Evolutionary conservation across 768 basidiomycete species (phyloP), one percentile per base, ranked within the genome.

Genomic region (Tylopilus plumbeoviolaceoides): DNA sequence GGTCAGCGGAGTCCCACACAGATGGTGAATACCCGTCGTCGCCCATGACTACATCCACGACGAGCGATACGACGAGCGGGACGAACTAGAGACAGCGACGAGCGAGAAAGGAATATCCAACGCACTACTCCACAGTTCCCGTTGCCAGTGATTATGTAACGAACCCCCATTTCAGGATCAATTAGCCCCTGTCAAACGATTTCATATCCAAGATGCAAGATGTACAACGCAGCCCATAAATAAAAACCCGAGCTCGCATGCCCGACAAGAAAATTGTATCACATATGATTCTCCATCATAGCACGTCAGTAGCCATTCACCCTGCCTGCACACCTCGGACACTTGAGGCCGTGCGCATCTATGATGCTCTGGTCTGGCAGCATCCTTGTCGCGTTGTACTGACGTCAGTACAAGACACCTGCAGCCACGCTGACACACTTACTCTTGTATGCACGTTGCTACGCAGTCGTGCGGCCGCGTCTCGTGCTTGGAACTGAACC

Each of bases 1-100:
- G 74, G 69, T 81, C 77, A 52, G 72, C 60, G 50, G 73, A 74
- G 62, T 82, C 79, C 79, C 79, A 78, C 57, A 74, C 72, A 44
- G 75, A 74, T 55, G 80, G 72, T 39, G 74, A 69, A 61, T 80
- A 77, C n/a, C 73, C 70, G 54, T 78, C 76, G 55, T 77, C 75
- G 51, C 72, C 74, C 75, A 76, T 75, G 31, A 31, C 59, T 40
- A 66, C 70, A 69, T 70, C 51, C 70, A 70, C 61, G 54, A 59
- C 50, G 56, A 53, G 54, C 17, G 40, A 18, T 15, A 54, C 44
- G 52, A 49, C 31, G 64, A 53, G 64, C 66, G 63, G 56, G 63
- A 52, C 30, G 44, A 51, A 47, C 44, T 44, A 30, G 44, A 18
- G 39, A 33, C 18, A 20, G 47, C 23, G 45, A 38, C 31, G 25